phyloP scores from a whole-genome alignment of 495 filamentous ascomycete species.

The Aspergillus ostianus region DNA sequence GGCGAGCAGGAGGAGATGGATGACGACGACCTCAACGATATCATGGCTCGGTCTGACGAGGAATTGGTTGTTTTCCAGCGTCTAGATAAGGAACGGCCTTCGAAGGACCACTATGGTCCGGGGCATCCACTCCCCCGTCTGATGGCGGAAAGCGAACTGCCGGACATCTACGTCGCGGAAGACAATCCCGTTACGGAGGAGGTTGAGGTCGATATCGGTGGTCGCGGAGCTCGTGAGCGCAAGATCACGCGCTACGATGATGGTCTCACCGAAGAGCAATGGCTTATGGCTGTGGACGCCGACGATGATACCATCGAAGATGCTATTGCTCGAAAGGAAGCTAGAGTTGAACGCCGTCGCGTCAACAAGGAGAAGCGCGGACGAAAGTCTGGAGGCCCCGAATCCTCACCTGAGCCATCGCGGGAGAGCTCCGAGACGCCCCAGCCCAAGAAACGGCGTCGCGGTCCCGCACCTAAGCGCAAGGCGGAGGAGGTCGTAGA shows the following conservation, averaged over 20 bases:
- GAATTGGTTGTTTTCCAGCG: conserved; percentile 69
- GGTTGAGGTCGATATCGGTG: conserved; percentile 69
- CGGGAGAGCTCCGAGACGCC: conserved; percentile 77
- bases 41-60: conserved; percentile 73
- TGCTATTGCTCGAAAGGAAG: conserved; percentile 83
- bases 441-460: conserved; percentile 66
- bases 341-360: conserved; percentile 77
- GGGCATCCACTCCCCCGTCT: conserved; percentile 67
- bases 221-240: conserved; percentile 90
- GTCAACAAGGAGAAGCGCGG: conserved; percentile 65
- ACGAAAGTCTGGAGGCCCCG: conserved; percentile 45
- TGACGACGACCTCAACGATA: conserved; percentile 92
- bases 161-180: conserved; percentile 88
- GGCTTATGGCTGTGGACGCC: conserved; percentile 87
- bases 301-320: conserved; percentile 93
- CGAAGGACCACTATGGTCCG: conserved; percentile 67
- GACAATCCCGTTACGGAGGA: conserved; percentile 80
- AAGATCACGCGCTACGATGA: conserved; percentile 95
- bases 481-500: conserved; percentile 79
- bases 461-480: conserved; percentile 78
- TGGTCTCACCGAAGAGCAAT: conserved; percentile 96
- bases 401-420: conserved; percentile 72
- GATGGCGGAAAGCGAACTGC: conserved; percentile 83
- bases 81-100: conserved; percentile 72
- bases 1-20: conserved; percentile 89